Percentiles rank a stretch among this genome's conserved stretches.
Conservation (phyloP, 352 stramenopile genomes). For the Blastocystis sp. region DNA sequence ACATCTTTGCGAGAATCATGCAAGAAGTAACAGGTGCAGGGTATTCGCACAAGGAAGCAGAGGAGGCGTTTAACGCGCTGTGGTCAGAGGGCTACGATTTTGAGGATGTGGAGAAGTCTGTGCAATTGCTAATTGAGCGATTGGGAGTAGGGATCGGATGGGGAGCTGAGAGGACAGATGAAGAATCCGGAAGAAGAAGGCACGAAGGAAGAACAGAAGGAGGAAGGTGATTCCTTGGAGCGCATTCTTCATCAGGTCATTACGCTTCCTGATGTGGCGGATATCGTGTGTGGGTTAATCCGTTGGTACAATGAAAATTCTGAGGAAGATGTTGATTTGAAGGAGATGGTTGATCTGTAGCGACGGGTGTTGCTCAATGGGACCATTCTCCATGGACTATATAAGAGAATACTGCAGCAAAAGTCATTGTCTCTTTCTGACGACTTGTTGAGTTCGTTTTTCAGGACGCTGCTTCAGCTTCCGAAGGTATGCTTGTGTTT, state of each 20-base stretch:
- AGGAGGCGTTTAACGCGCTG: constrained; percentile 3
- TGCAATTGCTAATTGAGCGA: neutral
- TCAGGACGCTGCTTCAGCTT: neutral
- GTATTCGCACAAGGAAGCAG: constrained; percentile 23
- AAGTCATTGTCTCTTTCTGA: neutral
- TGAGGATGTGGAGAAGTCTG: neutral
- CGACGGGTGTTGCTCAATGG: neutral
- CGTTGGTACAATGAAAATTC: constrained; percentile 33
- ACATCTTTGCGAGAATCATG: neutral
- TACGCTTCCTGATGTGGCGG: neutral
- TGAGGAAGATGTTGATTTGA: neutral
- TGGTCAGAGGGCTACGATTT: neutral
- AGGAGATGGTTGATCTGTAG: neutral
- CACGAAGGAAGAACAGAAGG: neutral
- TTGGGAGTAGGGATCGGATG: neutral
- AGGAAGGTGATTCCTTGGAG: neutral
- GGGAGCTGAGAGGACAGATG: neutral
- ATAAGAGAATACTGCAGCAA: neutral
- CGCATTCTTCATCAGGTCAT: neutral
- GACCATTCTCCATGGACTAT: neutral
- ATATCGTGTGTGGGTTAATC: neutral
- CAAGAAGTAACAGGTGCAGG: neutral
- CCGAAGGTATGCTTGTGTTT: neutral
- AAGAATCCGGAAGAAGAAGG: neutral
- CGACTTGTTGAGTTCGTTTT: neutral